Evolutionary conservation across 208 protist genomes (phyloP), one percentile per base, ranked within the genome.

Genomic region (Wallacemonas sp.): DNA sequence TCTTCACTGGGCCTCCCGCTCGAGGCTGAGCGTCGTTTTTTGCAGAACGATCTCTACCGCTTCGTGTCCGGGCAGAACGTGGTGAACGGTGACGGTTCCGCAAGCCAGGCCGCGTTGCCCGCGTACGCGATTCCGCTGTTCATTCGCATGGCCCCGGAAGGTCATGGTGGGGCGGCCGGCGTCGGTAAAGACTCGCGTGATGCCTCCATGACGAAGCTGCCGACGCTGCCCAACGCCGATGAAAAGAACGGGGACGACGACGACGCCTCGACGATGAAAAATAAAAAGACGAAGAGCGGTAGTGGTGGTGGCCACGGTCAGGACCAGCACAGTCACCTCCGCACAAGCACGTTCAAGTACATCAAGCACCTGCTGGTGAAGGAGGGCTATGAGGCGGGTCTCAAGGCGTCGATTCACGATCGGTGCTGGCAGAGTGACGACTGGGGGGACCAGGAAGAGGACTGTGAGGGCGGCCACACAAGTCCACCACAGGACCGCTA

Each of bases 281-380:
- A 41, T 41, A 14, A 41, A 41, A n/a, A n/a, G n/a, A n/a, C n/a
- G n/a, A n/a, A n/a, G 6, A 9, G n/a, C 0, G 32, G 14, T 12
- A 29, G 21, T 1, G 19, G 16, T 16, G 33, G 27, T 2, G n/a
- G n/a, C n/a, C n/a, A n/a, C n/a, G n/a, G n/a, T n/a, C n/a, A n/a
- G n/a, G n/a, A 26, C 21, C 1, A 24, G 41, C 46, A 17, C 24
- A 21, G 30, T 23, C 41, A 55, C 27, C n/a, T 61, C 27, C 69
- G 61, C 61, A 81, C 81, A 30, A 69, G 77, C 0, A 87, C 77
- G 17, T 87, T 87, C 66, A 87, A 87, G 63, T 83, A 87, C 68
- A 70, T 72, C 36, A 74, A 76, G 34, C 44, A 63, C 30, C 14
- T 74, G 1, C 77, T 87, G 2, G 60, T 70, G 16, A 58, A 68